Evolutionary conservation across 108 stramenopile species (phyloP).

Genomic region (Pseudonitzschia delicatissima): DNA sequence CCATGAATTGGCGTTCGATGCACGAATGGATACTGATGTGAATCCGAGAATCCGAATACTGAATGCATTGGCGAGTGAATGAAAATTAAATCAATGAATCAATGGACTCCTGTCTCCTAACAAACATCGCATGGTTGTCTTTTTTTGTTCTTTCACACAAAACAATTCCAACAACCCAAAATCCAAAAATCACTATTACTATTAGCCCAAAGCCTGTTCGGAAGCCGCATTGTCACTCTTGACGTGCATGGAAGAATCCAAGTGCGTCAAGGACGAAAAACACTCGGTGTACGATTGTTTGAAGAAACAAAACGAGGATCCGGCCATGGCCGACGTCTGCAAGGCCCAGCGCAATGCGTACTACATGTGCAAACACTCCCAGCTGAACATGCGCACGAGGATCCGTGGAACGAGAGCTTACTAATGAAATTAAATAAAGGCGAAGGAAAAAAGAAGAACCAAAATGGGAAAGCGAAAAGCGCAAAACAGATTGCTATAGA

Average conservation of each 20-base stretch:
- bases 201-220: constrained; percentile 74
- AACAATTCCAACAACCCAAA: too few species aligned
- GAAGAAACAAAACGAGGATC: constrained; percentile 46
- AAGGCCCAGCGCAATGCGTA: constrained; percentile 77
- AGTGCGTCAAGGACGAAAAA: constrained; percentile 56
- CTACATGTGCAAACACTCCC: constrained; percentile 82
- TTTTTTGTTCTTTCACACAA: too few species aligned
- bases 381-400: constrained; percentile 83
- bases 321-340: constrained; percentile 46
- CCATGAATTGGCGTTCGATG: too few species aligned
- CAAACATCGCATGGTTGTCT: too few species aligned
- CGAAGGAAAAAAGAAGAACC: neutral
- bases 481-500: neutral
- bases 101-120: too few species aligned
- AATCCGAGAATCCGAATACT: too few species aligned
- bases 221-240: constrained; percentile 80
- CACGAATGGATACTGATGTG: too few species aligned
- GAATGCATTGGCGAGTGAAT: too few species aligned
- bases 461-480: neutral
- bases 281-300: constrained; percentile 66
- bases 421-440: constrained; percentile 24
- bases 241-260: constrained; percentile 76
- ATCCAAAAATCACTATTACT: neutral
- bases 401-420: constrained; percentile 77
- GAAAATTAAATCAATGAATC: too few species aligned